These are phyloP conservation scores for Hura crepitans DNA, from an alignment of 441 rosid species.

Conservation along the genomic window DNA sequence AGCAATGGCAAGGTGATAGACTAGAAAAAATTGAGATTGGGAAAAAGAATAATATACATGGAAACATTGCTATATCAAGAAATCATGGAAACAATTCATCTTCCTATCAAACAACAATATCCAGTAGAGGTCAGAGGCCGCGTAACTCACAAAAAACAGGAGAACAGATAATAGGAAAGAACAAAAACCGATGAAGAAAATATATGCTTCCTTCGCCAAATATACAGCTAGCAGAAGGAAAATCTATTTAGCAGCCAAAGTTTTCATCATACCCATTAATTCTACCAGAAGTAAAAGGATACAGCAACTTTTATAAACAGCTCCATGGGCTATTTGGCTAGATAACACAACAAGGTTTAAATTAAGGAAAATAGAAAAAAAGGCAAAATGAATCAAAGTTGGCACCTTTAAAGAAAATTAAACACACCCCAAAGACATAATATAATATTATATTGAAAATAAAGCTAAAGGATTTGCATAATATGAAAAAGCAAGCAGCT, in stretches of 20 bases:
- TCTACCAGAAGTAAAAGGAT: background rate
- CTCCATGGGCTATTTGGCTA: background rate
- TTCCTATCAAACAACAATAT: no score
- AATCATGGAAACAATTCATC: slow-evolving; percentile 12
- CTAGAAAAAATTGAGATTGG: background rate
- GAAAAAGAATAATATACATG: background rate
- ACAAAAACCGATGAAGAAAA: slow-evolving; percentile 29
- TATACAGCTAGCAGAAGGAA: slow-evolving; percentile 20
- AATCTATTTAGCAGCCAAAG: background rate
- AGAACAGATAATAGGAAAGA: slow-evolving; percentile 29
- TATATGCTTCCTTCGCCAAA: slow-evolving; percentile 26
- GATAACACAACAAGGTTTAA: background rate
- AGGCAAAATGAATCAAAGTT: background rate
- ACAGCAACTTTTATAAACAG: background rate
- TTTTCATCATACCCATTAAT: background rate
- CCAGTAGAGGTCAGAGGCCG: background rate
- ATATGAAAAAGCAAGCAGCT: no score
- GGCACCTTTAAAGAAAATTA: background rate
- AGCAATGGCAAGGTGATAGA: background rate
- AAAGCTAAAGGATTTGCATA: no score
- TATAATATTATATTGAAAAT: no score
- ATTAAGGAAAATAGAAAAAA: background rate
- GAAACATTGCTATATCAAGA: slow-evolving; percentile 30
- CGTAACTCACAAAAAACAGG: slow-evolving; percentile 16
- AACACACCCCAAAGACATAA: slow-evolving; percentile 60